Percentiles rank a stretch among this genome's conserved stretches.
Conservation (phyloP, 345 rosid genomes). For the Punica granatum region DNA sequence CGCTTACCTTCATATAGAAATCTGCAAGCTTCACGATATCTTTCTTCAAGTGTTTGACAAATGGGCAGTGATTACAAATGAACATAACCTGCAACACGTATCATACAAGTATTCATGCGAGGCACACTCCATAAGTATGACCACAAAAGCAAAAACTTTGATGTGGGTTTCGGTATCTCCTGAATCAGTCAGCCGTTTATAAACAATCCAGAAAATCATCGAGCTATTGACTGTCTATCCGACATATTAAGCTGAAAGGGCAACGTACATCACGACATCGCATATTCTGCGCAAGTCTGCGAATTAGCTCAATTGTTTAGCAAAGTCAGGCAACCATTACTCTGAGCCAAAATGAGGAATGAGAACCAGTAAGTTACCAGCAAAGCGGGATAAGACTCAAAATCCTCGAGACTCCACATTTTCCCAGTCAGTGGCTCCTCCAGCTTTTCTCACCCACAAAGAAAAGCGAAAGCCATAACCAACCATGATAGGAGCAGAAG, state of each 20-base stretch:
- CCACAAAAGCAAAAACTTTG: not conserved
- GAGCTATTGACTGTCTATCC: not conserved
- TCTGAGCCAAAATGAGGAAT: not conserved
- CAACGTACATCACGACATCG: too few species aligned
- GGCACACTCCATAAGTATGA: not conserved
- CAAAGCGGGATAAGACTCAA: constrained; percentile 71
- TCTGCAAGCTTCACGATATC: constrained; percentile 67
- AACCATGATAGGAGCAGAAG: too few species aligned
- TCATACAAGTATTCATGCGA: not conserved
- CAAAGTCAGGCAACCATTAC: not conserved
- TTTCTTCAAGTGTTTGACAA: constrained; percentile 87
- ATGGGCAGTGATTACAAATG: constrained; percentile 90
- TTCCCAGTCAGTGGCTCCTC: constrained; percentile 81
- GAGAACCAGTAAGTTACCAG: constrained; percentile 22
- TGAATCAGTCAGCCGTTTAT: not conserved
- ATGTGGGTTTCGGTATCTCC: not conserved
- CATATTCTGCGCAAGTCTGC: too few species aligned
- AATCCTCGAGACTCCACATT: constrained; percentile 68
- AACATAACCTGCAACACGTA: constrained; percentile 62
- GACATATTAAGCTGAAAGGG: too few species aligned
- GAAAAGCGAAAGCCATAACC: not conserved
- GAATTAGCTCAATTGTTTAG: not conserved
- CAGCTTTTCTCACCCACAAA: constrained; percentile 30
- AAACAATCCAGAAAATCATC: not conserved
- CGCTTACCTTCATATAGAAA: constrained; percentile 65